These are phyloP conservation scores for Raffaelea ambrosiae DNA, from an alignment of 2,329 filamentous ascomycete species.

Conservation along the genomic window DNA sequence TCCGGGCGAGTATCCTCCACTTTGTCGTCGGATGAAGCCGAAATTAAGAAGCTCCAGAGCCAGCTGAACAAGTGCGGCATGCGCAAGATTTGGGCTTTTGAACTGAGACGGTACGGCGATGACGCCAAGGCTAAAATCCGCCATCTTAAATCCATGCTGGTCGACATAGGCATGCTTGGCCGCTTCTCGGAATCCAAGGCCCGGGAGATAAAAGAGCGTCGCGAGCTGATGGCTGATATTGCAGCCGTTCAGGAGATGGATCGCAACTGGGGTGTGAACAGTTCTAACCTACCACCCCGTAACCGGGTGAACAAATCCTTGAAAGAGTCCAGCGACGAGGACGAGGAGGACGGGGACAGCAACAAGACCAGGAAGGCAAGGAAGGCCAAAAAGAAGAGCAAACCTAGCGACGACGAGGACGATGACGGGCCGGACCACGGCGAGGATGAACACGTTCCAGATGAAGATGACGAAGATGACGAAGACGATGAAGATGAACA, in stretches of 20 bases:
- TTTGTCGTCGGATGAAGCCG: slow-evolving; percentile 55
- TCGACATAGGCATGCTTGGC: slow-evolving; percentile 78
- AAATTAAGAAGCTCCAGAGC: slow-evolving; percentile 81
- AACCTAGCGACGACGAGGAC: slow-evolving; percentile 18
- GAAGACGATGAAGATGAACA: slow-evolving; percentile 8
- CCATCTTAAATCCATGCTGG: slow-evolving; percentile 71
- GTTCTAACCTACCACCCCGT: slow-evolving; percentile 32
- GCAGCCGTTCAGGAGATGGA: slow-evolving; percentile 79
- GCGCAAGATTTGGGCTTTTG: slow-evolving; percentile 82
- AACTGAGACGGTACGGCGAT: slow-evolving; percentile 65
- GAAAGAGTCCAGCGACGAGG: slow-evolving; percentile 29
- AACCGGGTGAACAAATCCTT: slow-evolving; percentile 23
- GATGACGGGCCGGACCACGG: slow-evolving; percentile 18
- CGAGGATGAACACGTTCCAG: slow-evolving; percentile 20
- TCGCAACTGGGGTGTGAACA: slow-evolving; percentile 60
- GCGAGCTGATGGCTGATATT: slow-evolving; percentile 77
- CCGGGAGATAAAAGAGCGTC: slow-evolving; percentile 73
- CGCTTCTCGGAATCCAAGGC: slow-evolving; percentile 81
- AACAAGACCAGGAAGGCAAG: neutral
- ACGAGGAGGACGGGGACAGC: slow-evolving; percentile 19
- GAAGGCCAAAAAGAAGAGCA: slow-evolving; percentile 5
- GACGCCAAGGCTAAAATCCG: slow-evolving; percentile 71
- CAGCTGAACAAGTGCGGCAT: slow-evolving; percentile 87
- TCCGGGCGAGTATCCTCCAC: no score
- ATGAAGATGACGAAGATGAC: slow-evolving; percentile 17